A percentile compares a stretch with the other conserved stretches of the same genome.
These are phyloP conservation scores for Phialemonium atrogriseum DNA, from an alignment of 2,329 filamentous ascomycete species.

Conservation along the genomic window DNA sequence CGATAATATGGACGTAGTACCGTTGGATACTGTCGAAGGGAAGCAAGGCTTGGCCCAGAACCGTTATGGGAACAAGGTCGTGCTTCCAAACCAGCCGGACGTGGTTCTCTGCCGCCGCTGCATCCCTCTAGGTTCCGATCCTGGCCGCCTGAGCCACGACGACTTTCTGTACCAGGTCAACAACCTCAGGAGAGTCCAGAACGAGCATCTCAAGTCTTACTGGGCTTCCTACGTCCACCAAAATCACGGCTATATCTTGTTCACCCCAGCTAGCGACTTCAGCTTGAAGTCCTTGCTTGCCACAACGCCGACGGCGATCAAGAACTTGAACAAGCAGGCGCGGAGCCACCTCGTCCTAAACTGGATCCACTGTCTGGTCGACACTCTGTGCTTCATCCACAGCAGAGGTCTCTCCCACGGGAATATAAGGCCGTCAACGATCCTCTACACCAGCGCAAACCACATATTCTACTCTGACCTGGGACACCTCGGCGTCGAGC, in stretches of 20 bases:
- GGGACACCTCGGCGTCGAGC: conserved; percentile 36
- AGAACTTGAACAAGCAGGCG: conserved; percentile 51
- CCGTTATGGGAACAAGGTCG: conserved; percentile 46
- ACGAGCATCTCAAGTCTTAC: conserved; percentile 62
- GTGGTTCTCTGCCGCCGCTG: conserved; percentile 49
- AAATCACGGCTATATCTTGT: conserved; percentile 55
- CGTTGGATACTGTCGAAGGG: conserved; percentile 58
- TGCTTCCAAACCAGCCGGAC: conserved; percentile 53
- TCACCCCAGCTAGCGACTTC: conserved; percentile 58
- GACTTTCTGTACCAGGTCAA: conserved; percentile 56
- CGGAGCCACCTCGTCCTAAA: conserved; percentile 55
- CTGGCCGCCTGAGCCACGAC: conserved; percentile 36
- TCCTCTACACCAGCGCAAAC: conserved; percentile 58
- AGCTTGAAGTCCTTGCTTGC: conserved; percentile 60
- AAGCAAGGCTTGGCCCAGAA: conserved; percentile 32
- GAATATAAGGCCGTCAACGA: conserved; percentile 62
- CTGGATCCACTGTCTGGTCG: conserved; percentile 67
- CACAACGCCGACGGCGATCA: conserved; percentile 52
- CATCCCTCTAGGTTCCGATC: conserved; percentile 40
- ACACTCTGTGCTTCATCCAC: conserved; percentile 62
- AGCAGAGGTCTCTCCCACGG: conserved; percentile 55
- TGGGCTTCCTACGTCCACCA: conserved; percentile 64
- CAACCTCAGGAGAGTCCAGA: conserved; percentile 48
- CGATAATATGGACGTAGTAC: conserved; percentile 59
- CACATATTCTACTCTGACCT: conserved; percentile 61